phyloP scores from a whole-genome alignment of 2,329 filamentous ascomycete genomes.

The Stromatinia cepivora region DNA sequence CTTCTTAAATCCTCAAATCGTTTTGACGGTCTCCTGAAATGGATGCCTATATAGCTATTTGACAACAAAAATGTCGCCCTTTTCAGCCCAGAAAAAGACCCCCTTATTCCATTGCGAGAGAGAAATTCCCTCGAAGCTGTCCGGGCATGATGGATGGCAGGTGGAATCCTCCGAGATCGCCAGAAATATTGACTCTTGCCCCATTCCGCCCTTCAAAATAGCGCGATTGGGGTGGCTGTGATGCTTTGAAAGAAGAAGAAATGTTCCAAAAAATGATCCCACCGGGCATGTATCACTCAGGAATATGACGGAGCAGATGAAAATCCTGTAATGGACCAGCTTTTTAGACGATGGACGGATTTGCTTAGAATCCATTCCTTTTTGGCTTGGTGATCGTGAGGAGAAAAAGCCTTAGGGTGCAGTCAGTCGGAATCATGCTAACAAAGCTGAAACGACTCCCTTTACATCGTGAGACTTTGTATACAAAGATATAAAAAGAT shows the following conservation, averaged over 20 bases:
- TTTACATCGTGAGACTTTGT: not conserved
- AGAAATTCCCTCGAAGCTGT: not conserved
- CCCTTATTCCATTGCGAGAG: not conserved
- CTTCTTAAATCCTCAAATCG: not conserved
- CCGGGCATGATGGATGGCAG: not conserved
- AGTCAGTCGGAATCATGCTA: not conserved
- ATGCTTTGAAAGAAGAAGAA: not conserved
- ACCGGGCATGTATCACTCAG: not conserved
- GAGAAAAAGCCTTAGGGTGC: not conserved
- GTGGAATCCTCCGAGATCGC: not conserved
- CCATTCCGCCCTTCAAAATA: conserved; percentile 1
- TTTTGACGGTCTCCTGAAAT: not conserved
- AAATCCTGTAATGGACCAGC: not conserved
- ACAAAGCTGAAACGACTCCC: not conserved
- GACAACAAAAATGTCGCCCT: not conserved
- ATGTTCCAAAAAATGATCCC: not conserved
- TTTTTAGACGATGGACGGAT: no score
- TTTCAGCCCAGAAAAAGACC: not conserved
- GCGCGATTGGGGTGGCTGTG: conserved; percentile 8
- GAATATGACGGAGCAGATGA: not conserved
- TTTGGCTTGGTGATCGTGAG: not conserved
- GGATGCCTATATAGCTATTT: not conserved
- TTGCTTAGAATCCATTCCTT: not conserved
- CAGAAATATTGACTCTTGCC: not conserved
- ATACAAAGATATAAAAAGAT: not conserved